Evolutionary conservation across 345 rosid genomes (phyloP).

Genomic region (Lepidium aucheri): DNA sequence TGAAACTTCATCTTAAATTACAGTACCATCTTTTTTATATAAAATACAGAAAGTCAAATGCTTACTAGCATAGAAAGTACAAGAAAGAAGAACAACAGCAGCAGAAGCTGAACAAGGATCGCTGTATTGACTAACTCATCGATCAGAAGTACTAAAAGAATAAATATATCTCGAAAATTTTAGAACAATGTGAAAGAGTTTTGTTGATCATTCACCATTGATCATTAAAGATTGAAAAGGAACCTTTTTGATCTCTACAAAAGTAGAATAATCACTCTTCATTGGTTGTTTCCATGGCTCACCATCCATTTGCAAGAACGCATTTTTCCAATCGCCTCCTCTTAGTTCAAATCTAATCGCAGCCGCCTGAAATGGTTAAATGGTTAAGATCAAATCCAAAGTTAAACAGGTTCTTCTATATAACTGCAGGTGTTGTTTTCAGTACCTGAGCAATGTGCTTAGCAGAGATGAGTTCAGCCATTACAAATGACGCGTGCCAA

Average conservation of each 20-base stretch:
- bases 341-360: constrained; percentile 82
- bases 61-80: background rate
- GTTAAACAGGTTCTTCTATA: background rate
- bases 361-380: constrained; percentile 47
- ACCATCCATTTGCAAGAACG: constrained; percentile 95
- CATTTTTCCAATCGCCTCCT: constrained; percentile 83
- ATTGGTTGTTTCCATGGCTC: constrained; percentile 94
- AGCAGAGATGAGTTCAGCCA: constrained; percentile 92
- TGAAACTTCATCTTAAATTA: background rate
- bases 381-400: background rate
- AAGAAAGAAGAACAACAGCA: background rate
- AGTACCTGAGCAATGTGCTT: constrained; percentile 95
- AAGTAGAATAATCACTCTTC: constrained; percentile 60
- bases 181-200: background rate
- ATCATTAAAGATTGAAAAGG: constrained; percentile 69
- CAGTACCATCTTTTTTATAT: background rate
- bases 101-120: background rate
- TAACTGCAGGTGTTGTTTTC: background rate
- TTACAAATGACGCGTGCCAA: constrained; percentile 97
- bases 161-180: background rate
- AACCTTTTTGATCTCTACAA: constrained; percentile 73
- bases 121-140: constrained; percentile 5
- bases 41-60: background rate
- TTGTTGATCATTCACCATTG: constrained; percentile 37
- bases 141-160: background rate